phyloP scores from a whole-genome alignment of 1,284 basidiomycete genomes.

The Apiotrichum porosum region DNA sequence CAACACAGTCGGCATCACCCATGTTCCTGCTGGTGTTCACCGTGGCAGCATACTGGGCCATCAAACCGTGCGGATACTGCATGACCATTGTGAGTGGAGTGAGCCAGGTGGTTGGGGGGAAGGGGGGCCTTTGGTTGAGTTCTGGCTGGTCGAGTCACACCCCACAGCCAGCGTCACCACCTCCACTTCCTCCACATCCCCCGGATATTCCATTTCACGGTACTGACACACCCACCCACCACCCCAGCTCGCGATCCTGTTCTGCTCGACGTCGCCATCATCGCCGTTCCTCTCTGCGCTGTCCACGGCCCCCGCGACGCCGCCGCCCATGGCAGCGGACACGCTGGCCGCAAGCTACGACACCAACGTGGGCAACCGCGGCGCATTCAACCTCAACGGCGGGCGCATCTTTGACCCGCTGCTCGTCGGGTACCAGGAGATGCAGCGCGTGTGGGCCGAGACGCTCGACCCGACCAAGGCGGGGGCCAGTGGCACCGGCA shows the following conservation, averaged over 20 bases:
- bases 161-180: not conserved
- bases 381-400: conserved; percentile 28
- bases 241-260: conserved; percentile 31
- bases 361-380: conserved; percentile 23
- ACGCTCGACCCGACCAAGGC: not conserved
- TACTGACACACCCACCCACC: not conserved
- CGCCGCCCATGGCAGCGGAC: no score
- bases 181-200: not conserved
- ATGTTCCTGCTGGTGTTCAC: conserved; percentile 26
- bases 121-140: no score
- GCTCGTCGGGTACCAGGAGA: conserved; percentile 28
- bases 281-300: conserved; percentile 35
- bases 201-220: not conserved
- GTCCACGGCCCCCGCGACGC: not conserved
- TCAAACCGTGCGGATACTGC: conserved; percentile 38
- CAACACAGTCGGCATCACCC: conserved; percentile 27
- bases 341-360: no score
- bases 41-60: conserved; percentile 23
- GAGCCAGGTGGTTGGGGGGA: no score
- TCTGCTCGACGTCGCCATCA: conserved; percentile 35
- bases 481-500: not conserved
- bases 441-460: conserved; percentile 16
- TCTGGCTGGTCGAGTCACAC: not conserved
- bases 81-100: conserved; percentile 25
- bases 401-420: conserved; percentile 33